phyloP scores from a whole-genome alignment of 2,329 filamentous ascomycete species.

The Aureobasidium sp. region DNA sequence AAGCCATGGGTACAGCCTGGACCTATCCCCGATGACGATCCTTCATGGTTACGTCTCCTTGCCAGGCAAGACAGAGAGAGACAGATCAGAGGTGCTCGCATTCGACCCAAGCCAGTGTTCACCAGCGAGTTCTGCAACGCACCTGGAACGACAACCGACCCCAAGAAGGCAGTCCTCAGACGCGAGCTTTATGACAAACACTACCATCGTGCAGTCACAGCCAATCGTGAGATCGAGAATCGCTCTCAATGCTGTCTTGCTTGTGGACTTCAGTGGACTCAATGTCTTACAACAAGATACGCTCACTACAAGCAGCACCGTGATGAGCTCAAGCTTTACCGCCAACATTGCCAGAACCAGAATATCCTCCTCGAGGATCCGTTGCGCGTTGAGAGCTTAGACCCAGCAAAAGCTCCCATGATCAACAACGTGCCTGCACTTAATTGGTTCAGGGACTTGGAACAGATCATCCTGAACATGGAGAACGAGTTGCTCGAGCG shows the following conservation, averaged over 20 bases:
- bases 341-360: background rate
- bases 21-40: background rate
- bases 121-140: background rate
- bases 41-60: background rate
- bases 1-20: background rate
- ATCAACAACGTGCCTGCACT: background rate
- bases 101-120: conserved; percentile 3
- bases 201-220: background rate
- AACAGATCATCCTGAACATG: background rate
- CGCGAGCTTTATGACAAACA: background rate
- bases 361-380: background rate
- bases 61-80: background rate
- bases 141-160: background rate
- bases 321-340: background rate
- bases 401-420: background rate
- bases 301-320: conserved; percentile 9
- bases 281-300: background rate
- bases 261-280: conserved; percentile 4
- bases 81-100: background rate
- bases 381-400: background rate
- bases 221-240: background rate
- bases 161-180: background rate
- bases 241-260: conserved; percentile 1
- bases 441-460: conserved; percentile 1
- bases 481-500: conserved; percentile 15